Percentiles rank a stretch among this genome's conserved stretches.
These are phyloP conservation scores for Chamaenerion angustifolium DNA, from an alignment of 345 rosid genomes.

Conservation along the genomic window DNA sequence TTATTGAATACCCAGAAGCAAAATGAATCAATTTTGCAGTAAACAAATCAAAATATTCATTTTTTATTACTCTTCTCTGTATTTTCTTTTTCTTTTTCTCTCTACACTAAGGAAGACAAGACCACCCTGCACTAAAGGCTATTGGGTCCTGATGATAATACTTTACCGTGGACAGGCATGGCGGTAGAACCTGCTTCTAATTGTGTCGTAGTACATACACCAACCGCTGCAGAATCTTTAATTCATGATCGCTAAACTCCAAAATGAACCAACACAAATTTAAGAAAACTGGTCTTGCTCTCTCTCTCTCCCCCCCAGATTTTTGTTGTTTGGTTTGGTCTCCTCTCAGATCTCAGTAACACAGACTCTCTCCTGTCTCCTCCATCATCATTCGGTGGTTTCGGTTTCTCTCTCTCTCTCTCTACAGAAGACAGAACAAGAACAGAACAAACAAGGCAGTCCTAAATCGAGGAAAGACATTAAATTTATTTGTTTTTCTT, in stretches of 20 bases:
- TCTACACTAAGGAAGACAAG: neutral
- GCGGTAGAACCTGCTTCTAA: too few species aligned
- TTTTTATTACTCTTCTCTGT: too few species aligned
- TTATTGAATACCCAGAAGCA: neutral
- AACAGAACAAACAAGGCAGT: conserved; percentile 18
- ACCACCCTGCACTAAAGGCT: neutral
- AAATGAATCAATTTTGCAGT: neutral
- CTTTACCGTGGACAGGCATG: too few species aligned
- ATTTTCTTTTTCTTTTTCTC: too few species aligned
- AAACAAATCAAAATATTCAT: neutral
- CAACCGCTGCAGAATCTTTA: neutral
- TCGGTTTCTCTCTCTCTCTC: conserved; percentile 7
- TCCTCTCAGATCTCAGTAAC: conserved; percentile 6
- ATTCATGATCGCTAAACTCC: conserved; percentile 8
- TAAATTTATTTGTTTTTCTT: neutral
- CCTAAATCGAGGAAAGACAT: conserved; percentile 8
- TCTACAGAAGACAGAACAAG: too few species aligned
- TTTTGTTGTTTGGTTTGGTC: neutral
- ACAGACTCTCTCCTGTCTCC: conserved; percentile 4
- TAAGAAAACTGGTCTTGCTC: neutral
- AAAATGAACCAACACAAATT: conserved; percentile 12
- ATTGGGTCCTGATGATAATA: too few species aligned
- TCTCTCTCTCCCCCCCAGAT: conserved; percentile 1
- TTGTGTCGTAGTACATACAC: neutral
- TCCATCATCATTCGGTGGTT: conserved; percentile 7